Evolutionary conservation across 31 red algal species (phyloP).

Genomic region (Porphyra umbilicalis): DNA sequence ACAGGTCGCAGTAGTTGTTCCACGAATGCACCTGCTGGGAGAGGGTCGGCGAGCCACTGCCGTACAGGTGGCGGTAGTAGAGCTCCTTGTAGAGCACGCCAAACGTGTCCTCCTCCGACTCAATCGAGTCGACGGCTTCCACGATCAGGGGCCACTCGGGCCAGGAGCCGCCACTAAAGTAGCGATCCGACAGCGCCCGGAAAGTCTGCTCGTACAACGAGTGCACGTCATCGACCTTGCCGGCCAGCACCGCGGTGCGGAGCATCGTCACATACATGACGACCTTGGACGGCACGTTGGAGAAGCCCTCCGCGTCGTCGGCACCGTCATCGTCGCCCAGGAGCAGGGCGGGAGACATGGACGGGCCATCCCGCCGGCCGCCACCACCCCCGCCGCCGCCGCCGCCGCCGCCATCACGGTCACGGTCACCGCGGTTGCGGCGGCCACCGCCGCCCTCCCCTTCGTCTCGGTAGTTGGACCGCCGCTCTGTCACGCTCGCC

Average conservation of each 20-base stretch:
- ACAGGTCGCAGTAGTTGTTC: constrained; percentile 80
- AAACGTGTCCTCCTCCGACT: constrained; percentile 36
- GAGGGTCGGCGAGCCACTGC: constrained; percentile 47
- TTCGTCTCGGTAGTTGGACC: background rate
- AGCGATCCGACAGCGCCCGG: constrained; percentile 53
- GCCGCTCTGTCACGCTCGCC: background rate
- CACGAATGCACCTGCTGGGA: constrained; percentile 71
- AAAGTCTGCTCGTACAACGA: constrained; percentile 78
- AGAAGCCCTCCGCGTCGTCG: constrained; percentile 5
- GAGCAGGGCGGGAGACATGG: background rate
- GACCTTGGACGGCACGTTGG: constrained; percentile 56
- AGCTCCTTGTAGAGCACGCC: constrained; percentile 92
- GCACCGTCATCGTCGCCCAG: background rate
- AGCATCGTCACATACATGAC: constrained; percentile 57
- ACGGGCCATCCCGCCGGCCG: background rate
- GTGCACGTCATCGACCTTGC: constrained; percentile 67
- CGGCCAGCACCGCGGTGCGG: constrained; percentile 43
- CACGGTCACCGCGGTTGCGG: background rate
- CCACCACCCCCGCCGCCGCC: background rate
- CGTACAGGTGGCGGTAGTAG: constrained; percentile 76
- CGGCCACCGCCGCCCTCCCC: background rate
- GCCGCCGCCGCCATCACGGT: background rate
- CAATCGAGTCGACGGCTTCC: constrained; percentile 24
- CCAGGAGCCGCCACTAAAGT: constrained; percentile 57
- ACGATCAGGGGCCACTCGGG: constrained; percentile 30